Base-by-base conservation (phyloP, 306 rosid species). In the Inga leiocalycina region DNA sequence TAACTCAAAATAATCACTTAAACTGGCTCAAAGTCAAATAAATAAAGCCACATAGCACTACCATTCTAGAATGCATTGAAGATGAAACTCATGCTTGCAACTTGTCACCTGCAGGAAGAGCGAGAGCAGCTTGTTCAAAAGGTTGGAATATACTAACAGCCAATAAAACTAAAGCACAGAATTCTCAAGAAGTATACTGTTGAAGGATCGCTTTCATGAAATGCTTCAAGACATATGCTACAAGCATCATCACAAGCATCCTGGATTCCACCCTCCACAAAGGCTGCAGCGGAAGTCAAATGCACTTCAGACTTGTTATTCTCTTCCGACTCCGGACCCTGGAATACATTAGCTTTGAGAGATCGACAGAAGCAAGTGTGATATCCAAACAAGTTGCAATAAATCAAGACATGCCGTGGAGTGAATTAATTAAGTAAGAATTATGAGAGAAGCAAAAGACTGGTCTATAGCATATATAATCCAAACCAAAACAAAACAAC, bases 31-130 rank as follows among this genome's bases (percentile, higher is more conserved):
- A 84, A 79, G 46, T 35, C 15, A 4, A 41, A 51, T 17, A 79
- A 70, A 62, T 27, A 17, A 80, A 80, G 49, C 65, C 35, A 78
- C 61, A 62, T 71, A 74, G 56, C 37, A 83, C 15, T 92, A 93
- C 99, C 99, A 96, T 86, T 96, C 99, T 34, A 96, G 97, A 86
- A 96, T 89, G 81, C 99, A 93, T 65, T 96, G 99, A 83, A 96
- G 94, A 91, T 96, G 99, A 89, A 93, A 96, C 81, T 91, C 98
- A 32, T 96, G 98, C 86, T 92, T 96, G 91, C 99, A 96, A 73
- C 88, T 77, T 0, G 98, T 96, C 84, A 96, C 89, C 99, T 96
- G 90, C 84, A 81, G 41, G 32, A 54, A 82, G 76, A 1, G 35
- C 45, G 57, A 51, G 9, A 88, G 24, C 39, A 76, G 71, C 62